Evolutionary conservation across 306 rosid genomes (phyloP).

Genomic region (Oemleria cerasiformis): DNA sequence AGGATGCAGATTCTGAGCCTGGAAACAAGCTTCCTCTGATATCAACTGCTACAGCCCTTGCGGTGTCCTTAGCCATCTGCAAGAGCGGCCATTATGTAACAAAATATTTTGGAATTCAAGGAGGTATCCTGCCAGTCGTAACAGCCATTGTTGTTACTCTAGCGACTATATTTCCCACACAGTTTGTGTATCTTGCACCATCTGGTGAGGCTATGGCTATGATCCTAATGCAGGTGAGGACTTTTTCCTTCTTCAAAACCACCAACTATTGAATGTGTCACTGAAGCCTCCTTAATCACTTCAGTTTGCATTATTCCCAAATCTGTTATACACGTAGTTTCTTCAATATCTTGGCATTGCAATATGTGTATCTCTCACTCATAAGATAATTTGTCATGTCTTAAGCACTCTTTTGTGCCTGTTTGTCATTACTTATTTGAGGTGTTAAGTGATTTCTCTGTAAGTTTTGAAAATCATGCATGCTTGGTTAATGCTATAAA

Average conservation of each 20-base stretch:
- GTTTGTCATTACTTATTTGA: too few relatives aligned
- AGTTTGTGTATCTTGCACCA: conserved; percentile 43
- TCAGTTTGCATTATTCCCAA: too few relatives aligned
- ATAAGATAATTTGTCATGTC: too few relatives aligned
- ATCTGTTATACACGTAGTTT: too few relatives aligned
- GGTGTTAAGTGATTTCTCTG: too few relatives aligned
- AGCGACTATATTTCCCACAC: conserved; percentile 41
- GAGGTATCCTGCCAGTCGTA: conserved; percentile 46
- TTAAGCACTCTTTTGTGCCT: too few relatives aligned
- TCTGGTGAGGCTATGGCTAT: conserved; percentile 52
- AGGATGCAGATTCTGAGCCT: conserved; percentile 20
- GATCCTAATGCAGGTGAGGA: conserved; percentile 42
- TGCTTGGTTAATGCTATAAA: too few relatives aligned
- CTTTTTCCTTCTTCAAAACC: background rate
- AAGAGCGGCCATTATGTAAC: conserved; percentile 39
- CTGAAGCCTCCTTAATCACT: background rate
- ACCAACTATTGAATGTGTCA: background rate
- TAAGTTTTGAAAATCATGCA: too few relatives aligned
- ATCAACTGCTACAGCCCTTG: conserved; percentile 38
- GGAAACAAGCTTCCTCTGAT: conserved; percentile 36
- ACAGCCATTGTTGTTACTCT: conserved; percentile 43
- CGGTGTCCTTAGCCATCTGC: conserved; percentile 46
- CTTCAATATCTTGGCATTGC: background rate
- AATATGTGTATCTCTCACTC: too few relatives aligned
- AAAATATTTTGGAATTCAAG: conserved; percentile 41